Percentiles rank a stretch among this genome's conserved stretches.
phyloP scores from a whole-genome alignment of 768 basidiomycete species.

The Leccinum pellstonianum region DNA sequence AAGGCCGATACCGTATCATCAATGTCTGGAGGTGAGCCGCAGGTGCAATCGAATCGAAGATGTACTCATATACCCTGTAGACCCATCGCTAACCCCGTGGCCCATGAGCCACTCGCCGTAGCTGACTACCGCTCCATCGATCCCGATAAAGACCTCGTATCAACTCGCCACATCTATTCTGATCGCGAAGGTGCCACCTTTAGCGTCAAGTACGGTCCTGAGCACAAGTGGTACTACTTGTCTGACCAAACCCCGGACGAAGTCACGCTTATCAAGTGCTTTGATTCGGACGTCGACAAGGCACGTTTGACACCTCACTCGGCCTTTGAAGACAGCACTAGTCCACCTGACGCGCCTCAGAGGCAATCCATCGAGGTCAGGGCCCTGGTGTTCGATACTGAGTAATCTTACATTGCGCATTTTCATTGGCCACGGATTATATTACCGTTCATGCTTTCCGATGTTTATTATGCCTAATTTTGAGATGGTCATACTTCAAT shows the following conservation, averaged over 20 bases:
- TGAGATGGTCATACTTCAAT: too few relatives aligned
- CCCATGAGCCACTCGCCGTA: background rate
- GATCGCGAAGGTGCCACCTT: background rate
- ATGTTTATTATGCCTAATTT: too few relatives aligned
- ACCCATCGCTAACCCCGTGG: background rate
- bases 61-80: background rate
- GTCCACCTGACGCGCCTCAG: background rate
- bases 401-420: background rate
- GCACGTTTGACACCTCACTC: background rate
- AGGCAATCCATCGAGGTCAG: background rate
- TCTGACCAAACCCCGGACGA: background rate
- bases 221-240: background rate
- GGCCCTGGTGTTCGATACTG: background rate
- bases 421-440: too few relatives aligned
- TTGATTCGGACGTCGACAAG: background rate
- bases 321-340: background rate
- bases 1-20: conserved; percentile 43
- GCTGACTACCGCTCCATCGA: background rate
- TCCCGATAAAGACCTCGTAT: background rate
- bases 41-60: background rate
- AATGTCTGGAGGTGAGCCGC: conserved; percentile 43
- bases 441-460: too few relatives aligned
- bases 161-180: background rate
- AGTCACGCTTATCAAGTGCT: background rate
- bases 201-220: background rate